These are phyloP conservation scores for Biscutella laevigata DNA, from an alignment of 441 rosid species.

Conservation along the genomic window DNA sequence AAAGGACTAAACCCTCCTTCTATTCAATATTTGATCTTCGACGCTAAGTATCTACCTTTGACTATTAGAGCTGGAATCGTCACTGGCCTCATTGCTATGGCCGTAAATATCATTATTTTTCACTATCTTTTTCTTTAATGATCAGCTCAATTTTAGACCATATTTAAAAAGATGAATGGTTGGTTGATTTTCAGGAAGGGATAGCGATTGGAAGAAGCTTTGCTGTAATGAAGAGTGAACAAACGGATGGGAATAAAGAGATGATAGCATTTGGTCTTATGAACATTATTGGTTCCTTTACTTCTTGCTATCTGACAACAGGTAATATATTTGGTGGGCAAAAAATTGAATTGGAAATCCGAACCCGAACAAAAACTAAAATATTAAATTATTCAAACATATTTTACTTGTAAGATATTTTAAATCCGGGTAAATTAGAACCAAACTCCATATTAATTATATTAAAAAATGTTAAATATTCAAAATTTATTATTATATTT, in stretches of 20 bases:
- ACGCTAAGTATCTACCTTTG: slow-evolving; percentile 39
- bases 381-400: no score
- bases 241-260: slow-evolving; percentile 87
- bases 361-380: no score
- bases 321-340: no score
- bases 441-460: no score
- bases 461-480: no score
- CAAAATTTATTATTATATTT: no score
- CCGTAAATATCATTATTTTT: slow-evolving; percentile 52
- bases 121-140: background rate
- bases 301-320: slow-evolving; percentile 84
- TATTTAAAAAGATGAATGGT: background rate
- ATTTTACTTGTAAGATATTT: no score
- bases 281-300: slow-evolving; percentile 74
- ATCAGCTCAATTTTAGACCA: background rate
- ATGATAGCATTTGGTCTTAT: slow-evolving; percentile 81
- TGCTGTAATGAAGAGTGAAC: slow-evolving; percentile 61
- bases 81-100: slow-evolving; percentile 59
- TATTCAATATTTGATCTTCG: slow-evolving; percentile 43
- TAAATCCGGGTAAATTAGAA: no score
- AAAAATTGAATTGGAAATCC: no score
- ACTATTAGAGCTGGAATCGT: slow-evolving; percentile 56
- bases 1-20: slow-evolving; percentile 77
- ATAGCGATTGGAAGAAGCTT: slow-evolving; percentile 85
- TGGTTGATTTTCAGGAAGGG: slow-evolving; percentile 71